Evolutionary conservation across 164 flowering plant species (phyloP).

Genomic region (Amborella trichopoda): DNA sequence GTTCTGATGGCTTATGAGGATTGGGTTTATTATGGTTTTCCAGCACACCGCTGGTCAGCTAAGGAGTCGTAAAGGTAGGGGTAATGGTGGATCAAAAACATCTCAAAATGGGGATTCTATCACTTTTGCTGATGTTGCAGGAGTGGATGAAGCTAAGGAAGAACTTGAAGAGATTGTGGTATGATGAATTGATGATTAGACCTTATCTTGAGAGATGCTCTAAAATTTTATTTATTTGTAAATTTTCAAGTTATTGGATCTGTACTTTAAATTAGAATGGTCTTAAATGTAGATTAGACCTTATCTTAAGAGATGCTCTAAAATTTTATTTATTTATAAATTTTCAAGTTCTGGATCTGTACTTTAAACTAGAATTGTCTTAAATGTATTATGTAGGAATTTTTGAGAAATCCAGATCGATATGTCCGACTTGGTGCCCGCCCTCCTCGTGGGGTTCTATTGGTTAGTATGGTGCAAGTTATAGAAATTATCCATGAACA

Average conservation of each 20-base stretch:
- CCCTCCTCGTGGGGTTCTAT: constrained; percentile 94
- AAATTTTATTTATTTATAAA: too few species aligned
- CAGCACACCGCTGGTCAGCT: constrained; percentile 85
- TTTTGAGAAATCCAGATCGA: constrained; percentile 83
- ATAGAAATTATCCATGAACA: neutral
- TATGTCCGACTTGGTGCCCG: constrained; percentile 88
- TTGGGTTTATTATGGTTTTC: constrained; percentile 5
- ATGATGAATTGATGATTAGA: too few species aligned
- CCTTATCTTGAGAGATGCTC: too few species aligned
- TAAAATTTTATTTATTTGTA: too few species aligned
- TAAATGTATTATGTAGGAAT: constrained; percentile 64
- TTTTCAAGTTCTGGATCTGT: too few species aligned
- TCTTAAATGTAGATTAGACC: too few species aligned
- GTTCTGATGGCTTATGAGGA: too few species aligned
- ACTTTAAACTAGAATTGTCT: too few species aligned
- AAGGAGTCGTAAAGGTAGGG: constrained; percentile 72
- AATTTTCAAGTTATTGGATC: too few species aligned
- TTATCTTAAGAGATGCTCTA: too few species aligned
- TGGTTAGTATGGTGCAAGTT: constrained; percentile 49
- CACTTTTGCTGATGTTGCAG: constrained; percentile 96
- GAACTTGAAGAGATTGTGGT: constrained; percentile 99
- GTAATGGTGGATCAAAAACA: constrained; percentile 57
- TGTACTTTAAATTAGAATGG: too few species aligned
- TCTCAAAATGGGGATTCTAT: constrained; percentile 71
- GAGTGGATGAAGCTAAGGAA: constrained; percentile 99